These are phyloP conservation scores for Solanum peruvianum DNA, from an alignment of 257 asterid species.

Conservation along the genomic window DNA sequence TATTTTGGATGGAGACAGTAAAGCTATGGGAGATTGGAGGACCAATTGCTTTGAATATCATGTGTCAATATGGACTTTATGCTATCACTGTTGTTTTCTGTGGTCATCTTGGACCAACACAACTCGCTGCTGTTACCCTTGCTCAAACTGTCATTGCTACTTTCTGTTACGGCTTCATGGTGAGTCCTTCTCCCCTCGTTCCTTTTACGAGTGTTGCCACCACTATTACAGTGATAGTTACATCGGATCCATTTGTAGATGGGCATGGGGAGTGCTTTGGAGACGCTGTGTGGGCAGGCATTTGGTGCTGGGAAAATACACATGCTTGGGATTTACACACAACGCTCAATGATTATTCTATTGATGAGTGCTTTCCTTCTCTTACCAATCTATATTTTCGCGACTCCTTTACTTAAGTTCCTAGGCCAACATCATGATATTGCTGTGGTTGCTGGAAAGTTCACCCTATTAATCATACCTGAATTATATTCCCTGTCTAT, in stretches of 20 bases:
- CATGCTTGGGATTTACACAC: conserved; percentile 74
- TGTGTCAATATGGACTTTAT: conserved; percentile 40
- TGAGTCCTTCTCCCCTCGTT: neutral
- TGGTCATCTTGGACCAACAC: conserved; percentile 60
- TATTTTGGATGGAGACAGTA: conserved; percentile 41
- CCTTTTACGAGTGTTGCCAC: too few relatives aligned
- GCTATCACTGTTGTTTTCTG: conserved; percentile 45
- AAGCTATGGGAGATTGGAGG: conserved; percentile 60
- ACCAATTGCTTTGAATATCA: conserved; percentile 14
- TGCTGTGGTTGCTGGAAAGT: conserved; percentile 51
- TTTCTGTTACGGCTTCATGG: conserved; percentile 41
- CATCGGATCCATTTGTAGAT: conserved; percentile 15
- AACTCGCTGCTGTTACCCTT: conserved; percentile 61
- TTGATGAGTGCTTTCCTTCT: conserved; percentile 32
- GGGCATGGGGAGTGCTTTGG: conserved; percentile 96
- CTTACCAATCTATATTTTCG: conserved; percentile 52
- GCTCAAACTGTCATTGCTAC: conserved; percentile 47
- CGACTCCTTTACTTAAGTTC: conserved; percentile 53
- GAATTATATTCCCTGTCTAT: conserved; percentile 52
- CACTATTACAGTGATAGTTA: too few relatives aligned
- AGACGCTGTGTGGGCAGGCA: conserved; percentile 84
- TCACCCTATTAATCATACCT: conserved; percentile 42
- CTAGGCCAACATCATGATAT: conserved; percentile 54
- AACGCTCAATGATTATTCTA: conserved; percentile 61
- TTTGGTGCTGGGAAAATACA: conserved; percentile 75